Evolutionary conservation across 441 rosid genomes (phyloP).

Genomic region (Corymbia calophylla): DNA sequence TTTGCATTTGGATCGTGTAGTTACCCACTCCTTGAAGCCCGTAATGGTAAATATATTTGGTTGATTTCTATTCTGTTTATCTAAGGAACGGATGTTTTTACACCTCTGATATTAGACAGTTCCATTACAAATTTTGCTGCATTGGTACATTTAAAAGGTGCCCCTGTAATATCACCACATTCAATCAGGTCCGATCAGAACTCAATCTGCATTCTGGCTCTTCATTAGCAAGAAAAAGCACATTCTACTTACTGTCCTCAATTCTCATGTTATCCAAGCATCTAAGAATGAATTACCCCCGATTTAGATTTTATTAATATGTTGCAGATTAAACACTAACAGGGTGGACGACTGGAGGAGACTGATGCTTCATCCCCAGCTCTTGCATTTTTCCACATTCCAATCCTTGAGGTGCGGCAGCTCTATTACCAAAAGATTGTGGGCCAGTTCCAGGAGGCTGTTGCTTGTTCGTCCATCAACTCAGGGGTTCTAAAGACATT

Average conservation of each 20-base stretch:
- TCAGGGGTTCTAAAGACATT: constrained; percentile 58
- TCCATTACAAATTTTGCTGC: background rate
- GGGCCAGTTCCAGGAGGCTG: constrained; percentile 71
- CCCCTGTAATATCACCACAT: background rate
- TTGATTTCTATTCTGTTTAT: background rate
- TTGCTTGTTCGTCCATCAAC: constrained; percentile 65
- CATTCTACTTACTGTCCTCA: background rate
- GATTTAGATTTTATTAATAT: constrained; percentile 38
- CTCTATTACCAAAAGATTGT: constrained; percentile 44
- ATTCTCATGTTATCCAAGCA: constrained; percentile 1
- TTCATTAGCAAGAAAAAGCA: background rate
- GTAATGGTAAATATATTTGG: background rate
- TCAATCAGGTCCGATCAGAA: background rate
- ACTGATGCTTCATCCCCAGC: constrained; percentile 23
- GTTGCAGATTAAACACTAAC: constrained; percentile 36
- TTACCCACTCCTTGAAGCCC: background rate
- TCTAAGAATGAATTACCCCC: constrained; percentile 9
- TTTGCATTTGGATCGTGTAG: background rate
- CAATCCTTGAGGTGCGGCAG: constrained; percentile 59
- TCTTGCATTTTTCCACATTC: constrained; percentile 81
- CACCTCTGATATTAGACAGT: background rate
- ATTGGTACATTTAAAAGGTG: background rate
- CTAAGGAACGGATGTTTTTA: background rate
- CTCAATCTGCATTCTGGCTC: background rate
- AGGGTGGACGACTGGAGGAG: constrained; percentile 28